Percentiles rank a stretch among this genome's conserved stretches.
These are phyloP conservation scores for Pseudovirgaria hyperparasitica DNA, from an alignment of 2,329 filamentous ascomycete species.

Conservation along the genomic window DNA sequence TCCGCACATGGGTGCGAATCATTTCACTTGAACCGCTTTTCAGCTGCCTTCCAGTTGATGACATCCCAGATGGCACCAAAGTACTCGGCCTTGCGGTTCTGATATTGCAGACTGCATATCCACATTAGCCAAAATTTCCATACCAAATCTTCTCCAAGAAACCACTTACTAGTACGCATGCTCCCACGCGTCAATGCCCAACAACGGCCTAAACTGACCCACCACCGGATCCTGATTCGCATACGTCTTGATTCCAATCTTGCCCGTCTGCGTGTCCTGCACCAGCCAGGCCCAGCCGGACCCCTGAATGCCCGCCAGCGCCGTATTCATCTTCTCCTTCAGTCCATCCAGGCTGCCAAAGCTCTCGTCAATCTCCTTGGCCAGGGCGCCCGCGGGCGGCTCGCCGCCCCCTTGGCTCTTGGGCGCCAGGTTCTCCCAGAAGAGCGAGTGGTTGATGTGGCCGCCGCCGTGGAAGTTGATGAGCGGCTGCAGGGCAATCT, in stretches of 20 bases:
- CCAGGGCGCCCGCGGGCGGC: constrained; percentile 44
- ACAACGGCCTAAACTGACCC: constrained; percentile 66
- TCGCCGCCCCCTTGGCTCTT: constrained; percentile 53
- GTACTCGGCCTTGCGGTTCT: constrained; percentile 96
- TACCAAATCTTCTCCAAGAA: constrained; percentile 1
- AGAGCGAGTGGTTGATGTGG: constrained; percentile 55
- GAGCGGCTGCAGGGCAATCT: constrained; percentile 43
- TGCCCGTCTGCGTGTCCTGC: constrained; percentile 47
- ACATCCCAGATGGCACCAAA: constrained; percentile 91
- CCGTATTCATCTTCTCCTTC: constrained; percentile 51
- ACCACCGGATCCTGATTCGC: constrained; percentile 83
- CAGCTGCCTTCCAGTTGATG: constrained; percentile 86
- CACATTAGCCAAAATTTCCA: constrained; percentile 1
- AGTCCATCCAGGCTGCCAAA: constrained; percentile 47
- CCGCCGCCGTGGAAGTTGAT: constrained; percentile 57
- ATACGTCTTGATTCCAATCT: constrained; percentile 55
- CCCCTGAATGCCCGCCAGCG: constrained; percentile 52
- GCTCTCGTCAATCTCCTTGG: constrained; percentile 44
- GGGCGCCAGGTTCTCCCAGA: constrained; percentile 60
- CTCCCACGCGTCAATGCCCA: constrained; percentile 93
- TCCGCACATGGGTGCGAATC: not conserved
- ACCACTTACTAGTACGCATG: constrained; percentile 70
- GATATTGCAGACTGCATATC: constrained; percentile 59
- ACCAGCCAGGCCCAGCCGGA: constrained; percentile 53
- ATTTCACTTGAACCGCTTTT: constrained; percentile 55